These are phyloP conservation scores for Trametes maxima DNA, from an alignment of 768 basidiomycete genomes.

Conservation along the genomic window DNA sequence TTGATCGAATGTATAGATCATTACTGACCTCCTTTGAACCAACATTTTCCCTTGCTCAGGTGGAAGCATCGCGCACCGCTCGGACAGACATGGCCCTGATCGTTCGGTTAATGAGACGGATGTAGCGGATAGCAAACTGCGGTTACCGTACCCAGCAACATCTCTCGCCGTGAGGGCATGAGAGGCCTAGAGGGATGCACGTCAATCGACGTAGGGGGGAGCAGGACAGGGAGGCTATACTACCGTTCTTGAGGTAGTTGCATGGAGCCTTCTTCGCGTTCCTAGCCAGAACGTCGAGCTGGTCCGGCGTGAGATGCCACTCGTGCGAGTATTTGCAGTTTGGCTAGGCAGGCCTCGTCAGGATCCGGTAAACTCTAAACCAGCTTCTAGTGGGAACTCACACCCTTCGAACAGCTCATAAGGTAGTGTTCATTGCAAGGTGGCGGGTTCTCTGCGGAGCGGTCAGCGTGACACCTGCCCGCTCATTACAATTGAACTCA, in stretches of 20 bases:
- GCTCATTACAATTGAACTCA: conserved; percentile 37
- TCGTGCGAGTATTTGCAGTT: conserved; percentile 87
- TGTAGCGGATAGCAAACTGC: not conserved
- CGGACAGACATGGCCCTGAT: conserved; percentile 71
- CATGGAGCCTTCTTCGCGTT: conserved; percentile 88
- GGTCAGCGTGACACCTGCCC: not conserved
- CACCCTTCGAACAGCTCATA: conserved; percentile 80
- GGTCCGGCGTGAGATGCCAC: conserved; percentile 70
- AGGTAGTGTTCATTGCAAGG: conserved; percentile 86
- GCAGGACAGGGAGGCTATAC: conserved; percentile 36
- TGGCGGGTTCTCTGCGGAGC: conserved; percentile 66
- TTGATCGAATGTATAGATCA: not conserved
- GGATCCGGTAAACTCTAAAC: not conserved
- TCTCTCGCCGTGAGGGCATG: conserved; percentile 71
- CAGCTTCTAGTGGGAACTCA: conserved; percentile 23
- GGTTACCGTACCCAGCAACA: conserved; percentile 62
- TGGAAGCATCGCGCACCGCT: conserved; percentile 61
- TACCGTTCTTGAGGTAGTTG: conserved; percentile 81
- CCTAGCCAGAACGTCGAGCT: conserved; percentile 66
- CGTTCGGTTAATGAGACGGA: not conserved
- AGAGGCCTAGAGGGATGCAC: conserved; percentile 52
- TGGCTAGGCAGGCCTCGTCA: conserved; percentile 22
- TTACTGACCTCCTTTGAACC: conserved; percentile 75
- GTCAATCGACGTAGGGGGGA: not conserved
- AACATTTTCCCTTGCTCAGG: conserved; percentile 79